phyloP scores from a whole-genome alignment of 805 yeast genomes.

The Yarrowia keelungensis region DNA sequence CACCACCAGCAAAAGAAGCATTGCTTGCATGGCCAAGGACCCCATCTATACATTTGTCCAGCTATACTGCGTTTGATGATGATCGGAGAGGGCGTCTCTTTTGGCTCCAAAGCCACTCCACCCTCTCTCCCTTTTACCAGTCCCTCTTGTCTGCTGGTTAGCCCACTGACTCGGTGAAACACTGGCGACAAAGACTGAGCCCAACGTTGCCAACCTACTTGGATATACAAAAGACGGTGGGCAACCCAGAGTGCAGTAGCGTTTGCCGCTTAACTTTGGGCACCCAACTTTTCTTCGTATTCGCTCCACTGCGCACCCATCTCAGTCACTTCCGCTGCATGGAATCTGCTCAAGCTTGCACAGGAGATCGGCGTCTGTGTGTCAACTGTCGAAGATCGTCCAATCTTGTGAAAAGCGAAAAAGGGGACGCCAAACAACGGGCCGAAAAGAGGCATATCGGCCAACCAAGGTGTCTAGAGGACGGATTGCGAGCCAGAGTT shows the following conservation, averaged over 20 bases:
- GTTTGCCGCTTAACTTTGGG: constrained; percentile 9
- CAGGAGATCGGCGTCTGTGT: constrained; percentile 13
- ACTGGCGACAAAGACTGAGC: not conserved
- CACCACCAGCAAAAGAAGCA: not conserved
- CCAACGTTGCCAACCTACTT: constrained; percentile 18
- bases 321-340: constrained; percentile 24
- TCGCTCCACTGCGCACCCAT: constrained; percentile 9
- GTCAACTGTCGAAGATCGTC: constrained; percentile 21
- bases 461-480: not conserved
- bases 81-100: not conserved
- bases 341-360: constrained; percentile 26
- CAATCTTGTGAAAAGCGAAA: constrained; percentile 21
- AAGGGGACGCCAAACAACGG: constrained; percentile 8
- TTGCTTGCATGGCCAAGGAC: not conserved
- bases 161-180: constrained; percentile 5
- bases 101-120: constrained; percentile 2
- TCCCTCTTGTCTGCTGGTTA: not conserved
- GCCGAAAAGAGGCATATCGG: not conserved
- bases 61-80: not conserved
- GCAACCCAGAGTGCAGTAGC: not conserved
- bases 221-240: not conserved
- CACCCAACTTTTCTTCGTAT: constrained; percentile 17
- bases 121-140: not conserved
- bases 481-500: no score
- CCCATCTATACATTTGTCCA: not conserved